A percentile compares a stretch with the other conserved stretches of the same genome.
Conservation (phyloP, 140 eudicot genomes). For the Bidens hawaiensis region DNA sequence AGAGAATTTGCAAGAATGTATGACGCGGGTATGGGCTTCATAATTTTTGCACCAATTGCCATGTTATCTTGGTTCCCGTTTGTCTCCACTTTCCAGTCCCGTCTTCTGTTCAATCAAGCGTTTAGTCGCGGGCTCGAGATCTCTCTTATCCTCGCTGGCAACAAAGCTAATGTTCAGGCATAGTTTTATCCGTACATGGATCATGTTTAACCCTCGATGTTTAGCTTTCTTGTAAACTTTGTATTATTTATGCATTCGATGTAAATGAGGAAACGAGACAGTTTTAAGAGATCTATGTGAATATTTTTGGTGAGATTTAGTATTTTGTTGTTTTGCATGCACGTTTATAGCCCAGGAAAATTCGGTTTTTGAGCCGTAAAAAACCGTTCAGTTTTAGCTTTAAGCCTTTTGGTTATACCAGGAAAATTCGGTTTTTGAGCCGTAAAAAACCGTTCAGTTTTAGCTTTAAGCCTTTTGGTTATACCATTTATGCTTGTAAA, state of each 20-base stretch:
- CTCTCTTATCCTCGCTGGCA: constrained; percentile 94
- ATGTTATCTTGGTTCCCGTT: constrained; percentile 97
- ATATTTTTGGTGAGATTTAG: constrained; percentile 16
- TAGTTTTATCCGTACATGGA: constrained; percentile 16
- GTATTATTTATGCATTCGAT: constrained; percentile 10
- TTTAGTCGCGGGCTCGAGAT: constrained; percentile 98
- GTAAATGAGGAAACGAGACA: neutral
- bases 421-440: too few relatives aligned
- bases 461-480: too few relatives aligned
- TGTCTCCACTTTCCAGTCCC: constrained; percentile 93
- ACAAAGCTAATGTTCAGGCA: constrained; percentile 85
- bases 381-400: too few relatives aligned
- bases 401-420: too few relatives aligned
- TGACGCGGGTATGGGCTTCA: constrained; percentile 96
- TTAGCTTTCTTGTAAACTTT: neutral
- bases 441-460: too few relatives aligned
- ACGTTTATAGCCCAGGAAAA: too few relatives aligned
- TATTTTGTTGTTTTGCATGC: neutral
- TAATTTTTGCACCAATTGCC: constrained; percentile 91
- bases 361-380: too few relatives aligned
- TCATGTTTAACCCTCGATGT: neutral
- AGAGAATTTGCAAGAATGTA: constrained; percentile 95
- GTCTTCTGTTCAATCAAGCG: constrained; percentile 95
- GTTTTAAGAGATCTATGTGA: constrained; percentile 22
- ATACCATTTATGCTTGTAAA: too few relatives aligned